Evolutionary conservation across 306 rosid genomes (phyloP).

Genomic region (Pyrus pyrifolia): DNA sequence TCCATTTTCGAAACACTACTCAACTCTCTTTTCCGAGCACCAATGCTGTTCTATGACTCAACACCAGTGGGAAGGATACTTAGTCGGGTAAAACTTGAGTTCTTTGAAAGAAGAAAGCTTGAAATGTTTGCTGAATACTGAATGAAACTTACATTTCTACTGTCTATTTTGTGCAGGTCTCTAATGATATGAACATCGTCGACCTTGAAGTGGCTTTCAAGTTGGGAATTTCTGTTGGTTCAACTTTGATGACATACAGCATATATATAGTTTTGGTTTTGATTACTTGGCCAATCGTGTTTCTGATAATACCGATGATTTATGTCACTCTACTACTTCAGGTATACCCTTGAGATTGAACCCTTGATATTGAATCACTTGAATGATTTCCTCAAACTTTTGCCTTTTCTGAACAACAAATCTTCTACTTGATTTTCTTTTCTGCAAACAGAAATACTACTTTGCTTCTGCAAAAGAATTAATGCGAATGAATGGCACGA

Average conservation of each 20-base stretch:
- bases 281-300: slow-evolving; percentile 50
- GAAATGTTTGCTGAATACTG: not conserved
- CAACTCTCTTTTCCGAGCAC: slow-evolving; percentile 56
- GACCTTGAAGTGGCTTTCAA: slow-evolving; percentile 44
- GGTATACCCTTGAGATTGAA: slow-evolving; percentile 25
- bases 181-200: slow-evolving; percentile 41
- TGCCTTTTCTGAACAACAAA: not conserved
- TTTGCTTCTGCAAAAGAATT: slow-evolving; percentile 18
- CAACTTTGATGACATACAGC: slow-evolving; percentile 9
- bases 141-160: not conserved
- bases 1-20: slow-evolving; percentile 27
- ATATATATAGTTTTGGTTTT: slow-evolving; percentile 32
- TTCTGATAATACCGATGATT: slow-evolving; percentile 38
- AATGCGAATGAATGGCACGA: slow-evolving; percentile 26
- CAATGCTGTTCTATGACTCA: slow-evolving; percentile 55
- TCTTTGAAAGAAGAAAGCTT: not conserved
- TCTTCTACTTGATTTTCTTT: not conserved
- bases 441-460: slow-evolving; percentile 1
- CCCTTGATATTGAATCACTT: not conserved
- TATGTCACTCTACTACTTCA: slow-evolving; percentile 31
- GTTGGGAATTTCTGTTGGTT: slow-evolving; percentile 16
- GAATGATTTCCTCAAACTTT: not conserved
- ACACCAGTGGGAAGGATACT: slow-evolving; percentile 68
- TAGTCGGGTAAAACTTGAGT: slow-evolving; percentile 34
- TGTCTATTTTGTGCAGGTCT: slow-evolving; percentile 30